A percentile compares a stretch with the other conserved stretches of the same genome.
Conservation (phyloP, 768 basidiomycete genomes). For the Dentipellis fragilis region DNA sequence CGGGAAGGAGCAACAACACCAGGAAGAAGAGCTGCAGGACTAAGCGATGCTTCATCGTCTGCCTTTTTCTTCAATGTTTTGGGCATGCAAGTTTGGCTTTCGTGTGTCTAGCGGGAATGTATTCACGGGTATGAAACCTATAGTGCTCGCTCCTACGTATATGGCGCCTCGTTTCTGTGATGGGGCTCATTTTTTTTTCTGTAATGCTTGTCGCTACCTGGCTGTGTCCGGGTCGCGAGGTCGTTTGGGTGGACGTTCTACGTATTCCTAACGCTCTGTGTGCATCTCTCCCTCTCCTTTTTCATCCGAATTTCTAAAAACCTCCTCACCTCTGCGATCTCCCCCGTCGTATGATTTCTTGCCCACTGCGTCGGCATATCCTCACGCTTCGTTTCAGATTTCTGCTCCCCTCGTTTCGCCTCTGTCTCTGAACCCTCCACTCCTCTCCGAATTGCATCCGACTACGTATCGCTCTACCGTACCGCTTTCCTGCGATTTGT, state of each 20-base stretch:
- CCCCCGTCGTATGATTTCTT: background rate
- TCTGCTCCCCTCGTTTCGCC: conserved; percentile 6
- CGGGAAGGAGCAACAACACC: conserved; percentile 59
- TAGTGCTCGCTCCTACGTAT: conserved; percentile 15
- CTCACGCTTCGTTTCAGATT: background rate
- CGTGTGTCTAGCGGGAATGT: conserved; percentile 11
- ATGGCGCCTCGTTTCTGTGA: conserved; percentile 10
- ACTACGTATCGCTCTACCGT: conserved; percentile 9
- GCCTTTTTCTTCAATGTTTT: conserved; percentile 3
- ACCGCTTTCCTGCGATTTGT: conserved; percentile 15
- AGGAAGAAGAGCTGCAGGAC: conserved; percentile 43
- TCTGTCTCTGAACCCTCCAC: conserved; percentile 11
- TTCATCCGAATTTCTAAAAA: background rate
- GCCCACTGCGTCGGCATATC: background rate
- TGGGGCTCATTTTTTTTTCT: background rate
- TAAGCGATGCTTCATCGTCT: conserved; percentile 6
- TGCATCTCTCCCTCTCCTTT: conserved; percentile 1
- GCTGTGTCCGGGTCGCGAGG: background rate
- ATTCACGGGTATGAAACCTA: conserved; percentile 14
- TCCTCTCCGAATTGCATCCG: conserved; percentile 5
- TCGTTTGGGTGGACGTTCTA: background rate
- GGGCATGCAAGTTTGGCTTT: conserved; percentile 7
- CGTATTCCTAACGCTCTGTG: background rate
- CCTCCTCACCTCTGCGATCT: background rate
- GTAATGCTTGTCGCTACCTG: background rate